Evolutionary conservation across 345 rosid species (phyloP).

Genomic region (Nasturtium officinale): DNA sequence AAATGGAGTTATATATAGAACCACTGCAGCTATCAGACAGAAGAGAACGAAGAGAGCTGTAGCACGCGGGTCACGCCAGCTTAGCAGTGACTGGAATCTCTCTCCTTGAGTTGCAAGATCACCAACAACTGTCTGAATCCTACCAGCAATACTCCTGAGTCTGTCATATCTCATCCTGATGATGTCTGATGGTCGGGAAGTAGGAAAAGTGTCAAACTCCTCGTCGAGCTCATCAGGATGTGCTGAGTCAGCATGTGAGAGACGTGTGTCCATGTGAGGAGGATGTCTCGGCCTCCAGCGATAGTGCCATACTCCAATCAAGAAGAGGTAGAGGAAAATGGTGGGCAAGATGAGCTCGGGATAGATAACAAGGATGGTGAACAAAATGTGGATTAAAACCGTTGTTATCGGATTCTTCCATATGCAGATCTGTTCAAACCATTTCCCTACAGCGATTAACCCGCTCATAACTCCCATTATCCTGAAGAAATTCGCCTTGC

Average conservation of each 20-base stretch:
- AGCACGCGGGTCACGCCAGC: slow-evolving; percentile 98
- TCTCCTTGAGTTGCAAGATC: slow-evolving; percentile 94
- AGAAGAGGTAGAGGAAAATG: slow-evolving; percentile 76
- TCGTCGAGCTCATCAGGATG: slow-evolving; percentile 93
- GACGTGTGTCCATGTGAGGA: slow-evolving; percentile 91
- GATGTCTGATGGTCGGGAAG: slow-evolving; percentile 61
- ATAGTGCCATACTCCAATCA: slow-evolving; percentile 87
- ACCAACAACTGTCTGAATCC: slow-evolving; percentile 89
- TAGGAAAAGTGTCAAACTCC: slow-evolving; percentile 88
- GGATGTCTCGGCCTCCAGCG: slow-evolving; percentile 90
- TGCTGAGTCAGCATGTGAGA: slow-evolving; percentile 79
- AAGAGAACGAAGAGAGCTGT: slow-evolving; percentile 73
- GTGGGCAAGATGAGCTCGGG: slow-evolving; percentile 94
- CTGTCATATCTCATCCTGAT: slow-evolving; percentile 90
- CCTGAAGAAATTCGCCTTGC: slow-evolving; percentile 72
- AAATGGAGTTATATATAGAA: slow-evolving; percentile 80
- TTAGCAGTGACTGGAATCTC: slow-evolving; percentile 74
- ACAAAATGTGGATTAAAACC: slow-evolving; percentile 72
- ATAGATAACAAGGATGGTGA: slow-evolving; percentile 69
- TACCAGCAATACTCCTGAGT: slow-evolving; percentile 82
- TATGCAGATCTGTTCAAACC: slow-evolving; percentile 86
- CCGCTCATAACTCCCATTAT: slow-evolving; percentile 58
- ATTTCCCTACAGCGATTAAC: slow-evolving; percentile 69
- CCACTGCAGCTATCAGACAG: slow-evolving; percentile 74
- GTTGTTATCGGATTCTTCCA: slow-evolving; percentile 93